Evolutionary conservation across 116 monocot species (phyloP).

Genomic region (Posidonia oceanica): DNA sequence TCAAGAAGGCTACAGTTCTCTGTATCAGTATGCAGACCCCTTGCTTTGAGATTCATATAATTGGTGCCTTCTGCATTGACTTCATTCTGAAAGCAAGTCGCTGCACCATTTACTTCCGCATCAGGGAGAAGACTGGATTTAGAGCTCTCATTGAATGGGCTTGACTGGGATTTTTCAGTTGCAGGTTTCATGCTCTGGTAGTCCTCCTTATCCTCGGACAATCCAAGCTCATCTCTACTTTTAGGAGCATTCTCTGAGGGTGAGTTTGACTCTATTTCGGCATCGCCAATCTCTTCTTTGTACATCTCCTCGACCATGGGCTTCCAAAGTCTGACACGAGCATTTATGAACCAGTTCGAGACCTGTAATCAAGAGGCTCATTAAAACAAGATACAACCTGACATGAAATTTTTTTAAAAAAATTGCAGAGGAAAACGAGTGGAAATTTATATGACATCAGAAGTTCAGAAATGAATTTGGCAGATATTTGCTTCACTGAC

Average conservation of each 20-base stretch:
- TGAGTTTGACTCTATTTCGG: constrained; percentile 57
- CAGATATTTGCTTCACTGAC: too few relatives aligned
- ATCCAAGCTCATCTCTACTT: constrained; percentile 14
- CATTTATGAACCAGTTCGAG: constrained; percentile 32
- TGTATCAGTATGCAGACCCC: constrained; percentile 5
- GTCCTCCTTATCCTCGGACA: constrained; percentile 32
- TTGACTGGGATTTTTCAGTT: constrained; percentile 20
- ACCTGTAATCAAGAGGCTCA: constrained; percentile 3
- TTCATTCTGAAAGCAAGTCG: constrained; percentile 4
- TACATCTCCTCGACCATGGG: constrained; percentile 33
- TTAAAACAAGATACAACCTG: not conserved
- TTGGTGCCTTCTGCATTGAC: not conserved
- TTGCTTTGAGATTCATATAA: constrained; percentile 17
- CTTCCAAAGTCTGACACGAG: constrained; percentile 26
- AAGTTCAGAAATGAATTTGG: too few relatives aligned
- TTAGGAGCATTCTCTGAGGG: constrained; percentile 40
- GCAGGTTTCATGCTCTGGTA: constrained; percentile 25
- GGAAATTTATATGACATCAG: too few relatives aligned
- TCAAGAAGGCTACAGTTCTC: constrained; percentile 27
- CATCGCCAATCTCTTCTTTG: constrained; percentile 14
- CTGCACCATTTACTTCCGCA: constrained; percentile 3
- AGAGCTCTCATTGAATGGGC: constrained; percentile 18
- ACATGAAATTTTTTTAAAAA: not conserved
- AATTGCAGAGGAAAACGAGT: not conserved
- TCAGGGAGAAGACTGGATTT: constrained; percentile 14